Evolutionary conservation across 345 rosid genomes (phyloP).

Genomic region (Gossypium mustelinum): DNA sequence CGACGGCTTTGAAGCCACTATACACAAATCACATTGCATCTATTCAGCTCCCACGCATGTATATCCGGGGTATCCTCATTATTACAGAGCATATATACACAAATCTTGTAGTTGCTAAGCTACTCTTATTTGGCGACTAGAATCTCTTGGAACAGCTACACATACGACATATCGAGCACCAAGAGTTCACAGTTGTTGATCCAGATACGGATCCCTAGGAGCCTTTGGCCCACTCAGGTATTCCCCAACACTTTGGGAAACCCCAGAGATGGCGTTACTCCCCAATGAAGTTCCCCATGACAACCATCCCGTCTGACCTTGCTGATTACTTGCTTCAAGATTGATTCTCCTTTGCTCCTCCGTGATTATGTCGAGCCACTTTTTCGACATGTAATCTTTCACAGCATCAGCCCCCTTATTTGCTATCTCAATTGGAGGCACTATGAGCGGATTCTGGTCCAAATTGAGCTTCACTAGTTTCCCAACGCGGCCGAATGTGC

Average conservation of each 20-base stretch:
- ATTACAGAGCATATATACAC: conserved; percentile 1
- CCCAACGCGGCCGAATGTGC: conserved; percentile 63
- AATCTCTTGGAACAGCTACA: neutral
- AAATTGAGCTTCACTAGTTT: conserved; percentile 67
- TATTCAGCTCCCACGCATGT: neutral
- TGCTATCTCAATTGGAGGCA: conserved; percentile 64
- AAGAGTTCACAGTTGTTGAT: conserved; percentile 44
- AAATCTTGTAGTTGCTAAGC: neutral
- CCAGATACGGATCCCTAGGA: conserved; percentile 45
- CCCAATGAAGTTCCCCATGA: conserved; percentile 66
- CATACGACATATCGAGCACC: neutral
- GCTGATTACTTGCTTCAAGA: conserved; percentile 51
- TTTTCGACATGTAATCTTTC: conserved; percentile 64
- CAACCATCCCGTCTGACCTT: conserved; percentile 61
- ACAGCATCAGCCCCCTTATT: conserved; percentile 71
- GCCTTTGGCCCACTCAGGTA: conserved; percentile 33
- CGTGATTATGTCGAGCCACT: conserved; percentile 56
- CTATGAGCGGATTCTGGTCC: conserved; percentile 75
- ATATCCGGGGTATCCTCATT: neutral
- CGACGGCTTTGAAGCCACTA: neutral
- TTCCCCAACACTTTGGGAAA: conserved; percentile 39
- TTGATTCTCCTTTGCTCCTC: conserved; percentile 60
- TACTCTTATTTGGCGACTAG: neutral
- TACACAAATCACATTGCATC: neutral
- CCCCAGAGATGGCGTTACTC: conserved; percentile 41